Percentiles rank a stretch among this genome's conserved stretches.
These are phyloP conservation scores for Macrophomina phaseolina DNA, from an alignment of 2,329 filamentous ascomycete species.

Conservation along the genomic window DNA sequence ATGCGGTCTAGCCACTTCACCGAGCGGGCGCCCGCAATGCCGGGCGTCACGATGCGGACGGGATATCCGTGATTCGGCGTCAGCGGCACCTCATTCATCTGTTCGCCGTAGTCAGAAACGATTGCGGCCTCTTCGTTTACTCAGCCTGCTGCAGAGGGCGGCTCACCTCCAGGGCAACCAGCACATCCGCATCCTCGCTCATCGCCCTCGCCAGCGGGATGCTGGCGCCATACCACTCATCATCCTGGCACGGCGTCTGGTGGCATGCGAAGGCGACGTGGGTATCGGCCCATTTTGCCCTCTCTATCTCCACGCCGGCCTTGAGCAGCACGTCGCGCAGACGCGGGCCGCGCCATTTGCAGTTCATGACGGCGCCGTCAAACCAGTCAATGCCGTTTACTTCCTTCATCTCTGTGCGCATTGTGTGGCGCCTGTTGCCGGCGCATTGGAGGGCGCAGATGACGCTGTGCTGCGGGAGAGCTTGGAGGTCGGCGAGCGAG, in stretches of 20 bases:
- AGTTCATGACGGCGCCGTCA: constrained; percentile 67
- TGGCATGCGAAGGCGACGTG: constrained; percentile 64
- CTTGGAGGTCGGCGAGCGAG: constrained; percentile 53
- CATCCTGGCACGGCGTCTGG: constrained; percentile 59
- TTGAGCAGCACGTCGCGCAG: constrained; percentile 58
- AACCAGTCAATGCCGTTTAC: constrained; percentile 66
- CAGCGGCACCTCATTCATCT: constrained; percentile 57
- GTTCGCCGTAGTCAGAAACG: no score
- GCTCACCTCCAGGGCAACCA: constrained; percentile 53
- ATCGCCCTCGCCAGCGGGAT: constrained; percentile 57
- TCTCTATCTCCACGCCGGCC: constrained; percentile 47
- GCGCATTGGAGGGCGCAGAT: constrained; percentile 65
- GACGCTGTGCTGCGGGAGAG: constrained; percentile 60
- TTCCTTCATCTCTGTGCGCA: constrained; percentile 65
- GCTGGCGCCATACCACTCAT: constrained; percentile 63
- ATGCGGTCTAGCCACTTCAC: constrained; percentile 64
- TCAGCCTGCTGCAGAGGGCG: no score
- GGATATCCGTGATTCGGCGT: constrained; percentile 58
- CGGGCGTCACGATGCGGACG: constrained; percentile 59
- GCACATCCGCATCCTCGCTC: constrained; percentile 51
- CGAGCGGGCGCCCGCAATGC: constrained; percentile 59
- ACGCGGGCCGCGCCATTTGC: constrained; percentile 61
- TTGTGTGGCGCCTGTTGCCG: constrained; percentile 65
- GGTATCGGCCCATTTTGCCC: constrained; percentile 32
- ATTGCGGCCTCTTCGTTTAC: no score